phyloP scores from a whole-genome alignment of 257 asterid genomes.

The Eustoma russellianum region DNA sequence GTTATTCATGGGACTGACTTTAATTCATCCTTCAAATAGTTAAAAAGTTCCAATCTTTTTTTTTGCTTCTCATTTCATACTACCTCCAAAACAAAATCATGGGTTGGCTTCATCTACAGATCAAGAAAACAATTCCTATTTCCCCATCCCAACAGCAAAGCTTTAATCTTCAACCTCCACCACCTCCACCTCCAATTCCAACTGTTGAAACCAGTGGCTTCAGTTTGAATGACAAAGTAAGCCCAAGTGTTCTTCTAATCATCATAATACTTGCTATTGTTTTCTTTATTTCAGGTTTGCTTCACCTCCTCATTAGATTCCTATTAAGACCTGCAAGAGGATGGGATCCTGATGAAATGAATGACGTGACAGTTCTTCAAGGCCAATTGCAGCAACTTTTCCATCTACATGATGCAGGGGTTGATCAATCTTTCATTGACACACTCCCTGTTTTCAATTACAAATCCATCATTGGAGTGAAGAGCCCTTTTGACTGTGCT shows the following conservation, averaged over 20 bases:
- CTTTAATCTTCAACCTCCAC: conserved; percentile 33
- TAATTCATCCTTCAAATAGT: conserved; percentile 8
- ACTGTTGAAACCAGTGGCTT: conserved; percentile 29
- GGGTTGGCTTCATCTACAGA: conserved; percentile 23
- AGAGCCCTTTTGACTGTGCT: conserved; percentile 92
- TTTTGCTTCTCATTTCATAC: conserved; percentile 1
- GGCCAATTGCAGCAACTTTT: conserved; percentile 96
- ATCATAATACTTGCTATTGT: conserved; percentile 66
- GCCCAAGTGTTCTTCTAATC: conserved; percentile 63
- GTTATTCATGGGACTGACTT: conserved; percentile 9
- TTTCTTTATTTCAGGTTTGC: conserved; percentile 79
- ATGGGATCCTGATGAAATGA: conserved; percentile 57
- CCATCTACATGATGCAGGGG: conserved; percentile 81
- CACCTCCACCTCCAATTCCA: conserved; percentile 15
- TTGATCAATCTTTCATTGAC: conserved; percentile 88
- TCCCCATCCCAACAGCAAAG: conserved; percentile 47
- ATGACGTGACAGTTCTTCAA: conserved; percentile 58
- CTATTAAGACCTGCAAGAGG: conserved; percentile 46
- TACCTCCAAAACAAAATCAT: conserved; percentile 16
- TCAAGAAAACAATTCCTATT: conserved; percentile 28
- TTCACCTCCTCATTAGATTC: conserved; percentile 70
- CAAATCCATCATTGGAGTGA: conserved; percentile 72
- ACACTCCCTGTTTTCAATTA: conserved; percentile 71
- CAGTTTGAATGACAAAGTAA: conserved; percentile 52
- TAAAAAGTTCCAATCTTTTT: conserved; percentile 28